These are phyloP conservation scores for Lecanosticta acicola DNA, from an alignment of 2,329 filamentous ascomycete genomes.

Conservation along the genomic window DNA sequence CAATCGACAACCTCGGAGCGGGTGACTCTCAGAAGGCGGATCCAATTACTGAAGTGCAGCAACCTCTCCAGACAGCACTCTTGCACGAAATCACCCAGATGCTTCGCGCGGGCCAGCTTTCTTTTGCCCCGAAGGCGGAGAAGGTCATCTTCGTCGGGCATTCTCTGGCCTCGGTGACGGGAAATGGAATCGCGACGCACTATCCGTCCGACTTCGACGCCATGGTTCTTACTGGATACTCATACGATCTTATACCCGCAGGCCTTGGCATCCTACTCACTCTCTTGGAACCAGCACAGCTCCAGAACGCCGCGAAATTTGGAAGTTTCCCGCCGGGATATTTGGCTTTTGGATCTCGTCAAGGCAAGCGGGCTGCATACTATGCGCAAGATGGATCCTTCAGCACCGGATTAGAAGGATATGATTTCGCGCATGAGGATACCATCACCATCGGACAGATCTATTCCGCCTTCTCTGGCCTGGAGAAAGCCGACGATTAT, in stretches of 20 bases:
- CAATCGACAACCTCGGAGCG: slow-evolving; percentile 17
- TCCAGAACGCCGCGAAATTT: slow-evolving; percentile 15
- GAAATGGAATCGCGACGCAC: slow-evolving; percentile 16
- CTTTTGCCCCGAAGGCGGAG: slow-evolving; percentile 6
- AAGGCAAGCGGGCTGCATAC: slow-evolving; percentile 15
- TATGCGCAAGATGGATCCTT: slow-evolving; percentile 15
- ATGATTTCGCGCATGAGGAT: slow-evolving; percentile 18
- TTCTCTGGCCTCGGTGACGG: slow-evolving; percentile 12
- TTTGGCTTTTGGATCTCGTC: slow-evolving; percentile 13
- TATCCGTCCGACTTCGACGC: slow-evolving; percentile 19
- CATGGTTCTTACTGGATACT: slow-evolving; percentile 17
- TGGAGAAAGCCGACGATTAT: slow-evolving; percentile 10
- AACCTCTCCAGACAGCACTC: slow-evolving; percentile 16
- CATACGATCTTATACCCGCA: slow-evolving; percentile 12
- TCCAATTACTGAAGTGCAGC: slow-evolving; percentile 15
- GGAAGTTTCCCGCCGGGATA: slow-evolving; percentile 14
- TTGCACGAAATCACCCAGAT: slow-evolving; percentile 12
- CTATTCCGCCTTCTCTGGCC: slow-evolving; percentile 14
- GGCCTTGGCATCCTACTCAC: slow-evolving; percentile 12
- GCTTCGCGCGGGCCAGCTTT: slow-evolving; percentile 12
- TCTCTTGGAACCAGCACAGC: slow-evolving; percentile 12
- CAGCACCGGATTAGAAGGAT: slow-evolving; percentile 13
- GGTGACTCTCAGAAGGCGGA: slow-evolving; percentile 15
- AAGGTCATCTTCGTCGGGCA: slow-evolving; percentile 19
- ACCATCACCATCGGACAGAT: slow-evolving; percentile 19